Evolutionary conservation across 305 asterid genomes (phyloP), one percentile per base, ranked within the genome.

Genomic region (Coffea humblotiana): DNA sequence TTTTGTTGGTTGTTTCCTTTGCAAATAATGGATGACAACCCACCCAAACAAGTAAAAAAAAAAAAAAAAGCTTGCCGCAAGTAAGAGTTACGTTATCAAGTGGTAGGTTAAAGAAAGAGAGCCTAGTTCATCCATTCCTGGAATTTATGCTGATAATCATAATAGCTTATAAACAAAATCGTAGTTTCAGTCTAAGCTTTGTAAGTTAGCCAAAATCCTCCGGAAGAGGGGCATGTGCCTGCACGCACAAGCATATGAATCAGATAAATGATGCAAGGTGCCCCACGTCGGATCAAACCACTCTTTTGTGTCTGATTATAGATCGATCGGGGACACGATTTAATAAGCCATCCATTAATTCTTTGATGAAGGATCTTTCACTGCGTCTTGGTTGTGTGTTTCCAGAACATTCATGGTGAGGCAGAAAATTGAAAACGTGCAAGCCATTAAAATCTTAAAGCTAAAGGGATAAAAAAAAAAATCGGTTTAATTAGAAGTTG

Each of bases 221-320:
- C 4, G 11, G 82, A 37, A 11, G 66, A 56, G 48, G 74, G 54
- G 76, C 82, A 79, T 75, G 80, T 82, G 78, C 78, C 63, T 61
- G 54, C 74, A 75, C 71, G 52, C 29, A 74, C 18, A 68, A 8
- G 23, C 4, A 56, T 2, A 47, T 27, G 43, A 45, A n/a, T 25
- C 32, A 56, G 72, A 12, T 69, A 48, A 75, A 47, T 67, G 18
- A 60, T 63, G 71, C 70, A 58, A 74, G 66, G n/a, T 72, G 79
- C 74, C 71, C 71, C 43, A 16, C 40, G 60, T 65, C 71, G 37
- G 66, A 11, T 71, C 52, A 35, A 35, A 76, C 63, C 14, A 32
- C 32, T 32, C 32, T 32, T n/a, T 1, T 27, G 61, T 43, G 63
- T 69, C 43, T 47, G 61, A 35, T 68, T 43, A 35, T n/a, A 35